Percentiles rank a stretch among this genome's conserved stretches.
Evolutionary conservation across 768 basidiomycete genomes (phyloP).

Genomic region (Vishniacozyma victoriae): DNA sequence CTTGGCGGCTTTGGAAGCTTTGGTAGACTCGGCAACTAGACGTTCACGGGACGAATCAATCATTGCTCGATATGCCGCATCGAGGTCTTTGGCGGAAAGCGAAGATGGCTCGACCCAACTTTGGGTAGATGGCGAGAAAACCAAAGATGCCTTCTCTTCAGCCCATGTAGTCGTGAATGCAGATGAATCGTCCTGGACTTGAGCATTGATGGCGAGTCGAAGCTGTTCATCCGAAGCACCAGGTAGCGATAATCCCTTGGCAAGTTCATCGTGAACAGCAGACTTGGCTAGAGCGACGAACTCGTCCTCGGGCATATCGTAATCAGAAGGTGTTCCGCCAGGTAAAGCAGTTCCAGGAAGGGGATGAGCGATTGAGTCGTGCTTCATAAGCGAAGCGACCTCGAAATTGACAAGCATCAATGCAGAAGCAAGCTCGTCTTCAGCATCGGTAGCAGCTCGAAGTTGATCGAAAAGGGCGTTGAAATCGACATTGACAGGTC

Average conservation of each 20-base stretch:
- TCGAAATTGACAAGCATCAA: constrained; percentile 68
- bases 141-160: constrained; percentile 57
- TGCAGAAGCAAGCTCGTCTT: constrained; percentile 52
- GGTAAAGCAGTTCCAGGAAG: constrained; percentile 77
- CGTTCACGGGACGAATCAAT: constrained; percentile 60
- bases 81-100: constrained; percentile 48
- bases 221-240: constrained; percentile 72
- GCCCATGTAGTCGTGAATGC: constrained; percentile 63
- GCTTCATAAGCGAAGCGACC: constrained; percentile 68
- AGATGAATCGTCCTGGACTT: constrained; percentile 57
- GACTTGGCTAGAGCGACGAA: constrained; percentile 63
- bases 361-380: constrained; percentile 82
- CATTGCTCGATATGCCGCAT: constrained; percentile 56
- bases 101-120: constrained; percentile 63
- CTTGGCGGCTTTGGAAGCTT: constrained; percentile 81
- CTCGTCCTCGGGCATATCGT: constrained; percentile 60
- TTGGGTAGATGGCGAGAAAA: constrained; percentile 56
- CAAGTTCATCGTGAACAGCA: constrained; percentile 74
- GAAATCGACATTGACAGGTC: constrained; percentile 77
- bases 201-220: constrained; percentile 64
- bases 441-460: constrained; percentile 46
- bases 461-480: constrained; percentile 60
- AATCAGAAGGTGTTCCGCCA: constrained; percentile 60
- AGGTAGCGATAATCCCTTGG: constrained; percentile 72
- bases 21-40: constrained; percentile 75